Percentiles rank a stretch among this genome's conserved stretches.
Evolutionary conservation across 768 basidiomycete species (phyloP).

Genomic region (Termitomyces sp.): DNA sequence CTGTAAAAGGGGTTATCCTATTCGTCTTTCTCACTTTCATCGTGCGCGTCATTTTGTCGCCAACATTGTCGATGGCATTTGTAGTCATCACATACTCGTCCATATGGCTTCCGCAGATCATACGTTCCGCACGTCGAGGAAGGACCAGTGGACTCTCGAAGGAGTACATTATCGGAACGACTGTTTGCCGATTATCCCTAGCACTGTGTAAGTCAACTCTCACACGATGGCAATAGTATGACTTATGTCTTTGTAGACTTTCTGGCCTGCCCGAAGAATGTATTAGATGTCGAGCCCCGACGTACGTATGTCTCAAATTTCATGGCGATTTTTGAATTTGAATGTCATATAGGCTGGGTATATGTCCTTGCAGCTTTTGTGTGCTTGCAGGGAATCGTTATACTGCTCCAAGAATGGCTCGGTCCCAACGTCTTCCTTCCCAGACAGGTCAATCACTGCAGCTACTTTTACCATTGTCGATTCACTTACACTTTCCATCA

Average conservation of each 20-base stretch:
- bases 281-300: conserved; percentile 73
- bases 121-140: conserved; percentile 66
- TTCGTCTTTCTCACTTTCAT: conserved; percentile 67
- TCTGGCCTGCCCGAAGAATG: conserved; percentile 77
- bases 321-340: not conserved
- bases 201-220: conserved; percentile 58
- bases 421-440: conserved; percentile 86
- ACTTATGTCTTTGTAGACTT: conserved; percentile 48
- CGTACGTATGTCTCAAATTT: conserved; percentile 48
- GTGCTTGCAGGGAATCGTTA: conserved; percentile 50
- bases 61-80: conserved; percentile 59
- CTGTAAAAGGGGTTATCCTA: conserved; percentile 51
- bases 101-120: conserved; percentile 85
- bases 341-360: conserved; percentile 39
- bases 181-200: conserved; percentile 61
- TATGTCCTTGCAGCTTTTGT: conserved; percentile 56
- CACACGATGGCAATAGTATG: not conserved
- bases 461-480: not conserved
- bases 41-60: conserved; percentile 67
- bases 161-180: conserved; percentile 76
- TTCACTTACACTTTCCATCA: conserved; percentile 20
- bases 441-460: conserved; percentile 38
- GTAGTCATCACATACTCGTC: conserved; percentile 66
- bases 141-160: conserved; percentile 61
- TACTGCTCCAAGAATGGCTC: conserved; percentile 69